These are phyloP conservation scores for Tulasnella sp. DNA, from an alignment of 768 basidiomycete species.

Conservation along the genomic window DNA sequence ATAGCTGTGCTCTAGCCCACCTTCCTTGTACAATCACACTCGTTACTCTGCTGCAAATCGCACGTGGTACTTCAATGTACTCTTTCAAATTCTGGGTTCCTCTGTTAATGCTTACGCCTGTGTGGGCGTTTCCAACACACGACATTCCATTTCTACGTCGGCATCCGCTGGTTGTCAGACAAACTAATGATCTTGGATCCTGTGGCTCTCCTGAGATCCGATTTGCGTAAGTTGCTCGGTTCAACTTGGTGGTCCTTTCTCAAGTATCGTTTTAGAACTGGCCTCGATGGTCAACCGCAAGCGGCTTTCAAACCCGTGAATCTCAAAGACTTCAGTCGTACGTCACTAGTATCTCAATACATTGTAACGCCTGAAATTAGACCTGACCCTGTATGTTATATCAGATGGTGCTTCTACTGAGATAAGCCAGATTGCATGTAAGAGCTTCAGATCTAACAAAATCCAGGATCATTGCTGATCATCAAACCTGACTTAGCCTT, in stretches of 20 bases:
- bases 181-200: background rate
- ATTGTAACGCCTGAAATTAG: background rate
- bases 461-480: too few species aligned
- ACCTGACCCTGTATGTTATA: background rate
- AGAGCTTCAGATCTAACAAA: background rate
- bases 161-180: too few species aligned
- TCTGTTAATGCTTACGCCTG: too few species aligned
- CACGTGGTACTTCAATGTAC: too few species aligned
- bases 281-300: slow-evolving; percentile 11
- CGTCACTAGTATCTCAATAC: too few species aligned
- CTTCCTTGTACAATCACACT: too few species aligned
- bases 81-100: too few species aligned
- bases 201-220: slow-evolving; percentile 7
- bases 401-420: slow-evolving; percentile 5
- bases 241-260: background rate
- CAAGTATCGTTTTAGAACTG: background rate
- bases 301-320: slow-evolving; percentile 8
- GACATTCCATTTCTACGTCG: too few species aligned
- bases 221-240: background rate
- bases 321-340: slow-evolving; percentile 10
- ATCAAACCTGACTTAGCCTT: slow-evolving; percentile 4
- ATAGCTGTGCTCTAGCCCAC: too few species aligned
- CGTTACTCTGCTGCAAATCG: too few species aligned
- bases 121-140: too few species aligned
- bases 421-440: background rate